phyloP scores from a whole-genome alignment of 805 yeast genomes.

The Jamesozyma piceae region DNA sequence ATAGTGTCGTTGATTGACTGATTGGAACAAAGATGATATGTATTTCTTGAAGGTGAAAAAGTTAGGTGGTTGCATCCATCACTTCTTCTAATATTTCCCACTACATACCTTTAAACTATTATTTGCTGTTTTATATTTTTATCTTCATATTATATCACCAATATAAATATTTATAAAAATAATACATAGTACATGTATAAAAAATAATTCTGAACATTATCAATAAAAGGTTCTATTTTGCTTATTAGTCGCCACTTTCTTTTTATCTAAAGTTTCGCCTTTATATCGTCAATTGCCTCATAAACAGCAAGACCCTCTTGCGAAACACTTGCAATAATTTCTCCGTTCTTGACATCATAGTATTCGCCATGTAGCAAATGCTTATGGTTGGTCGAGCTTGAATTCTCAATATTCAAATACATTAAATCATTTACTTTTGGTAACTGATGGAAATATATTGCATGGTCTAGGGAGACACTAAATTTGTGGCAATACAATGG shows the following conservation, averaged over 20 bases:
- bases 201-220: no score
- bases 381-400: constrained; percentile 44
- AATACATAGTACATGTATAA: no score
- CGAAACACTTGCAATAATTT: constrained; percentile 47
- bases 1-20: no score
- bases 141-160: no score
- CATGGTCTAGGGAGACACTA: constrained; percentile 57
- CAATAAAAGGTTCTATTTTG: no score
- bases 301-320: constrained; percentile 50
- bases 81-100: no score
- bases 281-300: not conserved
- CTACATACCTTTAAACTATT: no score
- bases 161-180: no score
- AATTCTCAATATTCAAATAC: constrained; percentile 41
- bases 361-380: constrained; percentile 51
- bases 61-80: no score
- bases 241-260: not conserved
- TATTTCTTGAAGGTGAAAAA: no score
- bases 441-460: constrained; percentile 51
- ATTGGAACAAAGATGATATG: no score
- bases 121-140: no score
- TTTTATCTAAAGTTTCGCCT: not conserved
- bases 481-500: constrained; percentile 39
- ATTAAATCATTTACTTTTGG: constrained; percentile 38
- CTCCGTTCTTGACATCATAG: constrained; percentile 38